Evolutionary conservation across 148 eudicot species (phyloP).

Genomic region (Heliosperma pusillum): DNA sequence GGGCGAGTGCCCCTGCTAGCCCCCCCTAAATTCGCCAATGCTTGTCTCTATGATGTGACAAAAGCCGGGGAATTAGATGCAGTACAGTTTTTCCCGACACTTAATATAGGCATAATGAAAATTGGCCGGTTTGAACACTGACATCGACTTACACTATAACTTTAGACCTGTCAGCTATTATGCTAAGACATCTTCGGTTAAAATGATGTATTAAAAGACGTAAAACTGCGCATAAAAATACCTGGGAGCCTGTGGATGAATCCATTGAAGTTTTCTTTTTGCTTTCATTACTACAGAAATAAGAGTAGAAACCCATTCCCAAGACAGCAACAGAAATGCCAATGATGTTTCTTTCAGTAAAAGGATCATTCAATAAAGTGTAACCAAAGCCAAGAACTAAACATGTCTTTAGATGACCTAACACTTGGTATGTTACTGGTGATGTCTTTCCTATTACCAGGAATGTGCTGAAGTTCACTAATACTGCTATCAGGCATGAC

Average conservation of each 20-base stretch:
- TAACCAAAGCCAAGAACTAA: constrained; percentile 87
- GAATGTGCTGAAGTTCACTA: constrained; percentile 92
- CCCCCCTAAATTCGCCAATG: too few relatives aligned
- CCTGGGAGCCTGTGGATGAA: constrained; percentile 46
- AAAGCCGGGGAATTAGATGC: too few relatives aligned
- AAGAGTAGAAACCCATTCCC: constrained; percentile 87
- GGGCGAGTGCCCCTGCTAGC: too few relatives aligned
- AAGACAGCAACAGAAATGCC: constrained; percentile 76
- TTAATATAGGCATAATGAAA: too few relatives aligned
- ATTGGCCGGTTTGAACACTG: too few relatives aligned
- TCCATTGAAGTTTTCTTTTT: constrained; percentile 45
- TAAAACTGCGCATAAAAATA: constrained; percentile 10
- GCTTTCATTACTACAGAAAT: constrained; percentile 65
- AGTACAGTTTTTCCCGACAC: too few relatives aligned
- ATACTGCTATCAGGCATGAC: constrained; percentile 85
- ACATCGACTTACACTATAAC: too few relatives aligned
- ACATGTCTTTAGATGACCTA: constrained; percentile 90
- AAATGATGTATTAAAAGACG: not conserved
- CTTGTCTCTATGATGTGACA: too few relatives aligned
- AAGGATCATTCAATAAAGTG: constrained; percentile 79
- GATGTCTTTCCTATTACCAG: constrained; percentile 94
- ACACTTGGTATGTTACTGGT: constrained; percentile 90
- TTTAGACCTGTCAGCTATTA: too few relatives aligned
- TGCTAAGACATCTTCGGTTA: too few relatives aligned
- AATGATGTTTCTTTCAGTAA: constrained; percentile 63